Base-by-base conservation (phyloP, 805 yeast genomes). In the Maudiozyma saulgeensis region DNA sequence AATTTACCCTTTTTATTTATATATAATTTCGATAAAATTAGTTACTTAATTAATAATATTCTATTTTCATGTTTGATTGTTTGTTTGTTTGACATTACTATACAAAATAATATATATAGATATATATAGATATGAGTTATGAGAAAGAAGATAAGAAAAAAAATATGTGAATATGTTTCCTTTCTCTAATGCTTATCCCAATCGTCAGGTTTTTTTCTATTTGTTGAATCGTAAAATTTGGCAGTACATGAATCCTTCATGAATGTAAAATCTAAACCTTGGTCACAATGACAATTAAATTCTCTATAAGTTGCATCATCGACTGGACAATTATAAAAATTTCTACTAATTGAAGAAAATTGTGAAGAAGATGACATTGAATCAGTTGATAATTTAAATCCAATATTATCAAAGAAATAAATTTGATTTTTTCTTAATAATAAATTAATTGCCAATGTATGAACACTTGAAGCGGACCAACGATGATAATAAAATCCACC, bases 391-490 rank as follows among this genome's bases (percentile, higher is more conserved):
- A 84, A 25, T 8, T 32, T 18, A 26, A 34, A 85, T 34, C 93
- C 93, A 52, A 85, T 73, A 62, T 84, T 89, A 48, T 78, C 81
- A 59, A 87, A 82, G 75, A 82, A 78, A 57, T 82, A 84, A 40
- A 86, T 67, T 59, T 81, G 71, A 43, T 75, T 76, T 57, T 72
- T 76, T 26, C 78, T 75, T 60, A 83, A 62, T 68, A 87, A 82
- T 51, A 86, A 69, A 8, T 87, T 71, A n/a, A 79, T 85, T 23
- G 86, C 93, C 51, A 85, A 77, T 8, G 88, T 80, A 60, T 84
- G 87, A 46, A 85, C 79, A 15, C 91, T 89, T 23, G 91, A 93
- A 63, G 84, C 93, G 49, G 93, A 90, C 89, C 95, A 87, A 59
- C 90, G 74, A 67, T 84, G 84, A 68, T 87, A 87, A 70, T 82